These are phyloP conservation scores for Penicillium silybi DNA, from an alignment of 495 filamentous ascomycete species.

Conservation along the genomic window DNA sequence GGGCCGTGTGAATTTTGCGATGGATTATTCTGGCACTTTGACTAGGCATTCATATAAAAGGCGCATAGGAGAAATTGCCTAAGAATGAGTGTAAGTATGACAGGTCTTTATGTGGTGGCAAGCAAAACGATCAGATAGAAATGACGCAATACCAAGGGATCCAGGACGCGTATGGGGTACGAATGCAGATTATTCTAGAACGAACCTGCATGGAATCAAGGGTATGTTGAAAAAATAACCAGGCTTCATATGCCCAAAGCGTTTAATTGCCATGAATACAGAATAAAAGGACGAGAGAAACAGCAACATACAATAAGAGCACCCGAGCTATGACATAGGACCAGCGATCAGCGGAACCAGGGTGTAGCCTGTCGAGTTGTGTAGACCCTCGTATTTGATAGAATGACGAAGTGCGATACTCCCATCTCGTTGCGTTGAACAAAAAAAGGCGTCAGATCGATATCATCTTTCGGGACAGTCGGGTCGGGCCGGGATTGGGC, in stretches of 20 bases:
- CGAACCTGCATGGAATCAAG: not conserved
- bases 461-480: conserved; percentile 9
- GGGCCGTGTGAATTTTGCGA: not conserved
- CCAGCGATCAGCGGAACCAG: not conserved
- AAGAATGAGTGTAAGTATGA: not conserved
- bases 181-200: not conserved
- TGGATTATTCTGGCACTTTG: too few relatives aligned
- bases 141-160: not conserved
- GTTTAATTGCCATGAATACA: not conserved
- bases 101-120: not conserved
- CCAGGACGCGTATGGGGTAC: not conserved
- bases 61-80: not conserved
- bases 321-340: conserved; percentile 1
- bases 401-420: not conserved
- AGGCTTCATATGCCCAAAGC: not conserved
- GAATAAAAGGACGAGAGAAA: not conserved
- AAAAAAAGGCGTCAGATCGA: conserved; percentile 2
- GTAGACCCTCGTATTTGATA: not conserved
- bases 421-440: not conserved
- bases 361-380: not conserved
- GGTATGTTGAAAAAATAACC: not conserved
- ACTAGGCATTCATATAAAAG: too few relatives aligned
- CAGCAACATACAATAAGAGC: not conserved
- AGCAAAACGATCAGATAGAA: not conserved
- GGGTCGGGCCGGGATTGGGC: conserved; percentile 19